Evolutionary conservation across 208 protist species (phyloP).

Genomic region (Crithidia acanthocephali): DNA sequence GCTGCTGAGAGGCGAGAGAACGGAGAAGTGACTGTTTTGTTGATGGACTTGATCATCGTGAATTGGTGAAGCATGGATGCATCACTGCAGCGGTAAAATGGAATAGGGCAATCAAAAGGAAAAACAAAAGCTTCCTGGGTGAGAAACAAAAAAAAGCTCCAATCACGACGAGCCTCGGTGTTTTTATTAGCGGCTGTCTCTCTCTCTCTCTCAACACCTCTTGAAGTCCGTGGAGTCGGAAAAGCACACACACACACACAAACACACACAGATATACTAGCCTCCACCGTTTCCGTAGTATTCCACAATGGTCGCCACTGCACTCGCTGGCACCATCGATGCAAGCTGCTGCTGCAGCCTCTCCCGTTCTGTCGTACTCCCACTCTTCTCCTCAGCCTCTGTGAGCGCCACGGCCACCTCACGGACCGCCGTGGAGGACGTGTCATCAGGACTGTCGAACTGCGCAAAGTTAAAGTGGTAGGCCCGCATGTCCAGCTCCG

Average conservation of each 20-base stretch:
- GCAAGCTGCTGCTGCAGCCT: constrained; percentile 3
- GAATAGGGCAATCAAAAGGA: too few relatives aligned
- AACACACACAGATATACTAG: not conserved
- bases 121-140: too few relatives aligned
- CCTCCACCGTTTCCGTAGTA: constrained; percentile 12
- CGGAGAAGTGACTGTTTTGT: too few relatives aligned
- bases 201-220: too few relatives aligned
- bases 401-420: constrained; percentile 22
- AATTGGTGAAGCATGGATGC: too few relatives aligned
- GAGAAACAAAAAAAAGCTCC: too few relatives aligned
- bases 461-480: constrained; percentile 54
- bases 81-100: too few relatives aligned
- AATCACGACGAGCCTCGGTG: too few relatives aligned
- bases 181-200: too few relatives aligned
- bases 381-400: not conserved
- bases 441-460: constrained; percentile 42
- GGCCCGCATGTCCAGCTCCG: constrained; percentile 44
- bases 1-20: too few relatives aligned
- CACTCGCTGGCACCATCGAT: constrained; percentile 33
- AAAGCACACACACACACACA: not conserved
- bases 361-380: not conserved
- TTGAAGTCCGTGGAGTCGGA: not conserved
- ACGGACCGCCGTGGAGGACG: constrained; percentile 67
- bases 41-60: too few relatives aligned
- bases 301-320: constrained; percentile 10